Base-by-base conservation (phyloP, 2,329 filamentous ascomycete genomes). In the Juglanconis juglandina region DNA sequence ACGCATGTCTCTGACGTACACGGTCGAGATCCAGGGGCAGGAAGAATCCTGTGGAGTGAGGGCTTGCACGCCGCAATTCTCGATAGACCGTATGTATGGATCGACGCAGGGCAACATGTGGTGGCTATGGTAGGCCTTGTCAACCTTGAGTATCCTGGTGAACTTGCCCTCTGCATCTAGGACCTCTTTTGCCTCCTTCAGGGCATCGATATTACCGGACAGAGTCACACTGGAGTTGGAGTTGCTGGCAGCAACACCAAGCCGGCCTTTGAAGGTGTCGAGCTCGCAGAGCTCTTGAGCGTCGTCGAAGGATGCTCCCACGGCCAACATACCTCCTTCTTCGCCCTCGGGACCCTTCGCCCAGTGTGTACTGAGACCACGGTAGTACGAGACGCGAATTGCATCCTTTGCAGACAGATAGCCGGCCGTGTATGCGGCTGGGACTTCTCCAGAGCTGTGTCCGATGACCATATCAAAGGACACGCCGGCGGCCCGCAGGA, bases 171-270 rank as follows among this genome's bases (percentile, higher is more conserved):
- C 52, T 10, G 42, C 52, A 6, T 54, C 14, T 4, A 44, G 33
- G 17, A 59, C 30, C 3, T 17, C 30, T 37, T 44, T 17, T 13
- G 32, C 14, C 11, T 30, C n/a, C 33, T 54, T 11, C 7, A 51
- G 4, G 33, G 46, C 30, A 8, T 33, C 30, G 3, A 8, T 5
- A 30, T 69, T 65, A 7, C 70, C 70, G 33, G 66, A 67, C 1
- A 71, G n/a, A 1, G 69, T 72, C 3, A 68, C 55, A 48, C 67
- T 71, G 6, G 50, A 50, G 0, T 67, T 65, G 7, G 66, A 71
- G 64, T 70, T 74, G 49, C 55, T 62, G 34, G 66, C 70, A 35
- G 69, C 68, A 9, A 73, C 59, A 6, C 47, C 32, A 1, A 66
- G 54, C 17, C 59, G 56, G 6, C 68, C 69, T n/a, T 66, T 33